Evolutionary conservation across 768 basidiomycete species (phyloP).

Genomic region (Pleurotus salmoneostramineus): DNA sequence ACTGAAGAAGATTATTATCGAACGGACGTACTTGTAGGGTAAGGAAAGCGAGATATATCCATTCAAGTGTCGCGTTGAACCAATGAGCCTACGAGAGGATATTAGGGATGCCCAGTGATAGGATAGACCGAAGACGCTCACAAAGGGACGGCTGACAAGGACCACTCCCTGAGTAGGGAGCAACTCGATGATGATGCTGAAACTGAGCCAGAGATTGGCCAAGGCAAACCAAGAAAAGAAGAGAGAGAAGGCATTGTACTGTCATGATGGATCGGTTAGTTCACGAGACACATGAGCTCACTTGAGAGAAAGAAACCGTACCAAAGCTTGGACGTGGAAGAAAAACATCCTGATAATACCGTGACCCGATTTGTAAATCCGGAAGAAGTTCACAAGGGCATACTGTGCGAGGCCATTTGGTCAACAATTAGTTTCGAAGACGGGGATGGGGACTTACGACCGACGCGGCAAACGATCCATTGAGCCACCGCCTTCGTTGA

Average conservation of each 20-base stretch:
- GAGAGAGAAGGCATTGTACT: conserved; percentile 84
- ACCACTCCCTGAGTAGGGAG: conserved; percentile 49
- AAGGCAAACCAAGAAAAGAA: conserved; percentile 92
- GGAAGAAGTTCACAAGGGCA: conserved; percentile 88
- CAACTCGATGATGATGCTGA: conserved; percentile 89
- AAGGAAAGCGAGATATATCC: conserved; percentile 82
- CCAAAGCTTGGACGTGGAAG: conserved; percentile 88
- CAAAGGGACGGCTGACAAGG: conserved; percentile 74
- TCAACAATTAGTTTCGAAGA: not conserved
- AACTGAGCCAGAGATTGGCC: conserved; percentile 89
- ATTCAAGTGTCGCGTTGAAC: conserved; percentile 77
- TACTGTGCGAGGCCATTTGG: conserved; percentile 42
- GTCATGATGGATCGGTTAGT: not conserved
- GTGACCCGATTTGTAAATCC: conserved; percentile 81
- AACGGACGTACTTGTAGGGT: conserved; percentile 45
- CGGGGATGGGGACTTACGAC: conserved; percentile 20
- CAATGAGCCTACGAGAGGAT: conserved; percentile 64
- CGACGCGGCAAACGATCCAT: conserved; percentile 73
- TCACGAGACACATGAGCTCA: not conserved
- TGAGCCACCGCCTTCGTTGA: conserved; percentile 75
- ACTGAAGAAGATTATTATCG: not conserved
- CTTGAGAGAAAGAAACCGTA: conserved; percentile 20
- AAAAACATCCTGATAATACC: conserved; percentile 92
- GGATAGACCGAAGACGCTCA: conserved; percentile 31
- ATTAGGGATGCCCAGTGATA: not conserved